Percentiles rank a stretch among this genome's conserved stretches.
These are phyloP conservation scores for Oryza officinalis DNA, from an alignment of 176 grass and related monocot genomes.

Conservation along the genomic window DNA sequence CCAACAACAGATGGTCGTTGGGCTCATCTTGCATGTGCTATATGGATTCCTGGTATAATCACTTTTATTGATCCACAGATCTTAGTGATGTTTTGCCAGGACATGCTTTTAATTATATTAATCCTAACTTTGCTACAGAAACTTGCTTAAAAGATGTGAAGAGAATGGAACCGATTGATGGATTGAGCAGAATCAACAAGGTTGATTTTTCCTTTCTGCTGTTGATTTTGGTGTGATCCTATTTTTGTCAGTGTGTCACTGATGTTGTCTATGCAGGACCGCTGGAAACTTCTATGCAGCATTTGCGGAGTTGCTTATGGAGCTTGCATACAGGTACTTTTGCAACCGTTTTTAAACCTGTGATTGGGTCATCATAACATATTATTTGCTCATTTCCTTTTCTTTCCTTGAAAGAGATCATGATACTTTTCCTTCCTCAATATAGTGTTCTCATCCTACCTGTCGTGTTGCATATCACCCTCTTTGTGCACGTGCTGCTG, in stretches of 20 bases:
- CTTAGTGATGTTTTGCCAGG: slow-evolving; percentile 11
- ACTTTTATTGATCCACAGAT: slow-evolving; percentile 16
- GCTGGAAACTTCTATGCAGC: slow-evolving; percentile 99
- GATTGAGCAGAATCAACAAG: slow-evolving; percentile 95
- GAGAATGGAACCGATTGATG: slow-evolving; percentile 98
- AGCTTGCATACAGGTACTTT: slow-evolving; percentile 92
- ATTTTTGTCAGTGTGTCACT: slow-evolving; percentile 32
- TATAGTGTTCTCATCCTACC: slow-evolving; percentile 90
- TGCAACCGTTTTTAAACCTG: slow-evolving; percentile 36
- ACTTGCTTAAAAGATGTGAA: slow-evolving; percentile 96
- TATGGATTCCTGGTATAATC: slow-evolving; percentile 96
- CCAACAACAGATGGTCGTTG: slow-evolving; percentile 96
- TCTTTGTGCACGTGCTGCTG: slow-evolving; percentile 98
- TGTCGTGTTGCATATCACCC: slow-evolving; percentile 98
- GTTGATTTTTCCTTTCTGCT: slow-evolving; percentile 38
- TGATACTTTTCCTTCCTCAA: slow-evolving; percentile 36
- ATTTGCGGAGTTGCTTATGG: slow-evolving; percentile 97
- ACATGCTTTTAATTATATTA: slow-evolving; percentile 38
- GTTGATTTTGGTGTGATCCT: slow-evolving; percentile 20
- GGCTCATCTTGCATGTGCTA: slow-evolving; percentile 96
- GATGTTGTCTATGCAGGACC: slow-evolving; percentile 57
- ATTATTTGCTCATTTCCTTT: neutral
- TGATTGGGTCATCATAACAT: slow-evolving; percentile 34
- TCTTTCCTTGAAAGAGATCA: neutral
- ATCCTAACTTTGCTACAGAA: slow-evolving; percentile 57